phyloP scores from a whole-genome alignment of 768 basidiomycete species.

The Antrodiella citrinella region DNA sequence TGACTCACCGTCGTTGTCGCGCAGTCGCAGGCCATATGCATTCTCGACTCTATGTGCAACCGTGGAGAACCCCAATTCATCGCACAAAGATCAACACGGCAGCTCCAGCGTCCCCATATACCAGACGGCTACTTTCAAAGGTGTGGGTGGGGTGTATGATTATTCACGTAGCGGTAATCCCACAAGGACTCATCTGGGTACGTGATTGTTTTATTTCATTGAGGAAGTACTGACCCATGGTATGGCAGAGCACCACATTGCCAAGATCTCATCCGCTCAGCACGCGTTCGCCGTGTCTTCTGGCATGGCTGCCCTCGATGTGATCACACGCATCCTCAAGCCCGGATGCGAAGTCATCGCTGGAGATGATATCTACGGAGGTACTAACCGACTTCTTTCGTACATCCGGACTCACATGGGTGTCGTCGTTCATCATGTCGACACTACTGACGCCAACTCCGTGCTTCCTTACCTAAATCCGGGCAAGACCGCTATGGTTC shows the following conservation, averaged over 20 bases:
- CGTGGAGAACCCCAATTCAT: conserved; percentile 85
- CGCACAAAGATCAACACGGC: conserved; percentile 92
- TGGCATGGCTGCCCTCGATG: conserved; percentile 96
- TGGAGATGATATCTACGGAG: conserved; percentile 96
- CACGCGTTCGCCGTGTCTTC: conserved; percentile 92
- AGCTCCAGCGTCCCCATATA: conserved; percentile 95
- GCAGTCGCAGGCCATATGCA: conserved; percentile 67
- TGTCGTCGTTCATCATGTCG: conserved; percentile 86
- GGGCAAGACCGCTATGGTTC: conserved; percentile 85
- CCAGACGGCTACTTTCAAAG: conserved; percentile 98
- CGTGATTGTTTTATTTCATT: conserved; percentile 17
- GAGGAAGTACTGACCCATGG: neutral
- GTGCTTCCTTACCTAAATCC: conserved; percentile 58
- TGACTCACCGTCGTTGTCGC: conserved; percentile 52
- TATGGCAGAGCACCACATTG: conserved; percentile 94
- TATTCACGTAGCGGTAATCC: conserved; percentile 96
- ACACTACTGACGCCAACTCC: conserved; percentile 70
- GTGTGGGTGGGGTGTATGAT: conserved; percentile 81
- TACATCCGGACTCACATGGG: conserved; percentile 86
- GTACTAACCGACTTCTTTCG: conserved; percentile 88
- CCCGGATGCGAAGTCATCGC: conserved; percentile 95
- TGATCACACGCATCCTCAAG: conserved; percentile 88
- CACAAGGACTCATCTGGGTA: conserved; percentile 90
- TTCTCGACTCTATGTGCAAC: conserved; percentile 90
- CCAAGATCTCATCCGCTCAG: conserved; percentile 88